A percentile compares a stretch with the other conserved stretches of the same genome.
phyloP scores from a whole-genome alignment of 768 basidiomycete species.

The Suillus subluteus region DNA sequence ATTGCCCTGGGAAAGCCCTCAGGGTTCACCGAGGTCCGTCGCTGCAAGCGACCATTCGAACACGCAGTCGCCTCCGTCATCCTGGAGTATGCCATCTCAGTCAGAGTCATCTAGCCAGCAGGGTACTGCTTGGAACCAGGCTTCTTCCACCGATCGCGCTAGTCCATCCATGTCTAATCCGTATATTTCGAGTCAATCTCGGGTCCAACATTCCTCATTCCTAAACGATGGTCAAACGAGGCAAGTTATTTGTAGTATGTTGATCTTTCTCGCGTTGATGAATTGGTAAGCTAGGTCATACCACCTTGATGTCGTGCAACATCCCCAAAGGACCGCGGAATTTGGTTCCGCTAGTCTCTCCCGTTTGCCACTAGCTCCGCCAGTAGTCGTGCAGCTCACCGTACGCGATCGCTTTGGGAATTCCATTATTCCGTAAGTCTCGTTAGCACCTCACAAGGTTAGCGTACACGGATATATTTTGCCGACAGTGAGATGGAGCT shows the following conservation, averaged over 20 bases:
- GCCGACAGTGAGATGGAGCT: slow-evolving; percentile 76
- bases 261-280: slow-evolving; percentile 22
- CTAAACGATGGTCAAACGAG: slow-evolving; percentile 57
- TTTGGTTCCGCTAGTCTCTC: slow-evolving; percentile 77
- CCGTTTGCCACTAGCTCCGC: slow-evolving; percentile 82
- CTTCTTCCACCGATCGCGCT: slow-evolving; percentile 31
- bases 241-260: slow-evolving; percentile 38
- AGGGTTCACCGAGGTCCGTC: slow-evolving; percentile 35
- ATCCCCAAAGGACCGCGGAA: slow-evolving; percentile 81
- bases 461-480: slow-evolving; percentile 26
- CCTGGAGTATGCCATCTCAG: slow-evolving; percentile 41
- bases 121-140: slow-evolving; percentile 31
- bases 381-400: slow-evolving; percentile 78
- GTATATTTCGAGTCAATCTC: slow-evolving; percentile 46
- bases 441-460: slow-evolving; percentile 22
- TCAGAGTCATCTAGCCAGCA: slow-evolving; percentile 36
- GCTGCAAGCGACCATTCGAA: slow-evolving; percentile 52
- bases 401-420: slow-evolving; percentile 75
- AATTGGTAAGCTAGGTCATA: slow-evolving; percentile 54
- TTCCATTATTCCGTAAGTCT: slow-evolving; percentile 76
- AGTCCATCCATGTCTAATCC: slow-evolving; percentile 38
- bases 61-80: slow-evolving; percentile 48
- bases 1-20: slow-evolving; percentile 32
- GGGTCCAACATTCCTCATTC: slow-evolving; percentile 62
- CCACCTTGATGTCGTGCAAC: slow-evolving; percentile 83